phyloP scores from a whole-genome alignment of 129 eudicot species.

The Arctium lappa region DNA sequence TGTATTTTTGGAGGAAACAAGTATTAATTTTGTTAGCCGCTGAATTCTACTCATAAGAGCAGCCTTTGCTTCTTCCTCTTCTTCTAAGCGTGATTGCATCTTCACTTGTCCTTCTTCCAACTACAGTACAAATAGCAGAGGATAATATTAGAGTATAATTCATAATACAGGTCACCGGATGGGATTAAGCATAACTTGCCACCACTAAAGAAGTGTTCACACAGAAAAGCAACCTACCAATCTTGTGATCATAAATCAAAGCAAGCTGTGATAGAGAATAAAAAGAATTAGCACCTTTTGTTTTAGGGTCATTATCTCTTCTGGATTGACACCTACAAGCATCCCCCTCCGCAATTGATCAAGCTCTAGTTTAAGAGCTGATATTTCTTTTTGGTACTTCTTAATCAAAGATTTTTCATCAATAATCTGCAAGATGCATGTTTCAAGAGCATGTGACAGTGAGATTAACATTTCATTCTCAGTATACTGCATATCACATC shows the following conservation, averaged over 20 bases:
- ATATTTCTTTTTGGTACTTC: slow-evolving; percentile 96
- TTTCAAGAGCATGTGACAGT: slow-evolving; percentile 15
- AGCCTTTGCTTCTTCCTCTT: slow-evolving; percentile 99
- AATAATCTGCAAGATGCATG: slow-evolving; percentile 65
- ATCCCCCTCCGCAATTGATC: slow-evolving; percentile 87
- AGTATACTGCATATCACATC: slow-evolving; percentile 15
- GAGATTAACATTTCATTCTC: slow-evolving; percentile 1
- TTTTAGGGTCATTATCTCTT: slow-evolving; percentile 79
- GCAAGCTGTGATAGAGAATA: slow-evolving; percentile 7
- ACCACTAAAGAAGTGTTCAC: neutral
- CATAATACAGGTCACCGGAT: neutral
- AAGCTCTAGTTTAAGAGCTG: slow-evolving; percentile 83
- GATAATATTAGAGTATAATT: neutral
- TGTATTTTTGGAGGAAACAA: slow-evolving; percentile 85
- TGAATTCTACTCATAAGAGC: slow-evolving; percentile 99
- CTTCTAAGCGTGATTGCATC: slow-evolving; percentile 97
- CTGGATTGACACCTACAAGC: slow-evolving; percentile 93
- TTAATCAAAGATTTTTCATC: slow-evolving; percentile 96
- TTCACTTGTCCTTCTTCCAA: slow-evolving; percentile 98
- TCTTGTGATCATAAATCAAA: neutral
- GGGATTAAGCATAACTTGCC: neutral
- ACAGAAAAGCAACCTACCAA: neutral
- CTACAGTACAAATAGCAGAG: slow-evolving; percentile 37
- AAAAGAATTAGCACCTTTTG: slow-evolving; percentile 57
- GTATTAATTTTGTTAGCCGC: slow-evolving; percentile 93